Evolutionary conservation across 2,329 filamentous ascomycete genomes (phyloP).

Genomic region (Thyridium curvatum): DNA sequence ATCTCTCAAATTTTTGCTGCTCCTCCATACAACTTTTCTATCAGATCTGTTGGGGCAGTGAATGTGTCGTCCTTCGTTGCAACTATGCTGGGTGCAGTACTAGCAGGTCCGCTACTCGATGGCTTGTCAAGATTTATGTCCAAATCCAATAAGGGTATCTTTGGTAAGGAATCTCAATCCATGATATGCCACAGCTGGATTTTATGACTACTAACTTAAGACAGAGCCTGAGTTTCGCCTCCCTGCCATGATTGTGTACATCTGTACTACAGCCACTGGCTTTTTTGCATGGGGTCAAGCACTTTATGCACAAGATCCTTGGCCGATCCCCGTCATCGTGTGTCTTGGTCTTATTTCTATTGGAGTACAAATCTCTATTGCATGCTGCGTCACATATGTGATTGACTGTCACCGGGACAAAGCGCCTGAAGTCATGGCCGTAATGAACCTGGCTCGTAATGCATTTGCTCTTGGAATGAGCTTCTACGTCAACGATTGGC

Average conservation of each 20-base stretch:
- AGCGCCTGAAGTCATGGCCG: conserved; percentile 27
- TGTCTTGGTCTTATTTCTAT: conserved; percentile 23
- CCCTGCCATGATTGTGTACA: conserved; percentile 24
- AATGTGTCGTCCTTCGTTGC: conserved; percentile 26
- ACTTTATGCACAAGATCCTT: conserved; percentile 13
- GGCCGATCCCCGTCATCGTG: conserved; percentile 23
- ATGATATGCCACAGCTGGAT: no score
- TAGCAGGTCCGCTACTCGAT: conserved; percentile 26
- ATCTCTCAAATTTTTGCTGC: conserved; percentile 28
- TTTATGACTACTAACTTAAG: no score
- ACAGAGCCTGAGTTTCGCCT: conserved; percentile 30
- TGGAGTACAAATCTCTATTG: conserved; percentile 28
- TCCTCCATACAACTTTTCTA: conserved; percentile 27
- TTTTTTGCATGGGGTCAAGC: conserved; percentile 25
- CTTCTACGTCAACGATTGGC: conserved; percentile 32
- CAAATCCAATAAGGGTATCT: conserved; percentile 25
- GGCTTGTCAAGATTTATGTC: conserved; percentile 24
- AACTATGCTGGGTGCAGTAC: conserved; percentile 20
- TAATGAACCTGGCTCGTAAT: conserved; percentile 31
- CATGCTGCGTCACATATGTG: conserved; percentile 27
- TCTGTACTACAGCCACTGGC: conserved; percentile 25
- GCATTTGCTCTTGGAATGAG: conserved; percentile 29
- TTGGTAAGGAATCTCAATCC: conserved; percentile 11
- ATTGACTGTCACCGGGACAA: conserved; percentile 29
- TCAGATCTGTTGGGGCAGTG: conserved; percentile 23